These are phyloP conservation scores for Amborella trichopoda DNA, from an alignment of 164 flowering plant genomes.

Conservation along the genomic window DNA sequence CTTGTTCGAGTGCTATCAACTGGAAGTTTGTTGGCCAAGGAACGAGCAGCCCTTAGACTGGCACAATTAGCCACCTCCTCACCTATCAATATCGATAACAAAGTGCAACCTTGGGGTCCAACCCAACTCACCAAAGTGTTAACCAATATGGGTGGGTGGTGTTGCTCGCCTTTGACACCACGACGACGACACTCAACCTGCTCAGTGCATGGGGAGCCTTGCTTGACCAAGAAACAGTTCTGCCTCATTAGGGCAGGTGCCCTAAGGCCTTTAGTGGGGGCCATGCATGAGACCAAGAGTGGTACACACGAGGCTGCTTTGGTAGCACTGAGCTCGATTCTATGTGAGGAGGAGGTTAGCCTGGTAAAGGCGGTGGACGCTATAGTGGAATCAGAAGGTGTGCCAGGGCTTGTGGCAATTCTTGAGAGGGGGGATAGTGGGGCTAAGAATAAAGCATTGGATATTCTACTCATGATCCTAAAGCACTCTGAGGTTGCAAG, in stretches of 20 bases:
- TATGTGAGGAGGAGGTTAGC: conserved; percentile 5
- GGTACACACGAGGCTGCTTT: conserved; percentile 19
- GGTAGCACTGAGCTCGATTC: conserved; percentile 13
- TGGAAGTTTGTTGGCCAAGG: conserved; percentile 19
- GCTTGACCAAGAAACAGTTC: conserved; percentile 12
- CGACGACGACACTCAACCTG: conserved; percentile 2
- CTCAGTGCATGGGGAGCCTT: conserved; percentile 13
- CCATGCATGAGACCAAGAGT: conserved; percentile 6
- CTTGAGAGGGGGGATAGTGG: conserved; percentile 12
- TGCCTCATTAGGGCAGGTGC: conserved; percentile 19
- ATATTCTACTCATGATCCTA: conserved; percentile 11
- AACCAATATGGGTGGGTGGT: conserved; percentile 2
- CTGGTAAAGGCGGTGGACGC: conserved; percentile 3
- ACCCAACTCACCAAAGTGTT: not conserved
- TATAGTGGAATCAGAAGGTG: conserved; percentile 11
- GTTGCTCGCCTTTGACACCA: conserved; percentile 10
- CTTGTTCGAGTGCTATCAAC: conserved; percentile 14
- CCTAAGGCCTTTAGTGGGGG: conserved; percentile 14
- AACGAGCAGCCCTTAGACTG: conserved; percentile 13
- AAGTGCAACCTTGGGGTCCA: not conserved
- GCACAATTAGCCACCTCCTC: conserved; percentile 13
- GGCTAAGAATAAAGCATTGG: conserved; percentile 14
- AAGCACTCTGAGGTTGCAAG: conserved; percentile 1
- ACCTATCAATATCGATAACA: too few relatives aligned
- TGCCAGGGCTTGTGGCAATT: conserved; percentile 10